Base-by-base conservation (phyloP, 2,329 filamentous ascomycete genomes). In the Rhynchosporium agropyri region DNA sequence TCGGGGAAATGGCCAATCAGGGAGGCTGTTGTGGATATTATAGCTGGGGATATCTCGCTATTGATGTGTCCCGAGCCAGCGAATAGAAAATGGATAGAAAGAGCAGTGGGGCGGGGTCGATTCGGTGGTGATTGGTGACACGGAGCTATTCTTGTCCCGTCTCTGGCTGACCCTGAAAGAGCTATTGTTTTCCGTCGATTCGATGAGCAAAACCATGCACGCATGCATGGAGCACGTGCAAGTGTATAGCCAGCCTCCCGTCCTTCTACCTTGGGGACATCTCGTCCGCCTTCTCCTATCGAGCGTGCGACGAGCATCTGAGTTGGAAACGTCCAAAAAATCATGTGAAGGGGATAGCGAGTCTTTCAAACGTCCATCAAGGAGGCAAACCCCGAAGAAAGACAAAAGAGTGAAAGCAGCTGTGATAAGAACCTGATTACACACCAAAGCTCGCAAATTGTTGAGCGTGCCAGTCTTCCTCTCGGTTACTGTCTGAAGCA, bases 131-230 rank as follows among this genome's bases (percentile, higher is more conserved):
- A 20, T n/a, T 26, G 43, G 43, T n/a, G 20, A 10, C 43, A 46
- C n/a, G 43, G 43, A 20, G 43, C 33, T 36, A 5, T 5, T 10
- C 33, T 36, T 36, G 6, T 36, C 33, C 33, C 3, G 33, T 36
- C 33, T 36, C 33, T 5, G 33, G 5, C 33, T 5, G 33, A 36
- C 33, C 33, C 33, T 36, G 20, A 20, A 20, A 5, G 33, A 36
- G 33, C 33, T 5, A 36, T 2, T 5, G 6, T 50, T n/a, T 7
- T 26, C 13, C 31, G 13, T 50, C 15, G 26, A 26, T 7, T 50
- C 26, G 48, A 31, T 40, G n/a, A 54, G 50, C 33, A 12, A 40
- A 42, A 54, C 38, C 50, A 53, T 54, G 50, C 50, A 54, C 40
- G 20, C 20, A 20, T 20, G 20, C 20, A 20, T 20, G 50, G 57